phyloP scores from a whole-genome alignment of 352 stramenopile species.

The Aphanomyces invadans region DNA sequence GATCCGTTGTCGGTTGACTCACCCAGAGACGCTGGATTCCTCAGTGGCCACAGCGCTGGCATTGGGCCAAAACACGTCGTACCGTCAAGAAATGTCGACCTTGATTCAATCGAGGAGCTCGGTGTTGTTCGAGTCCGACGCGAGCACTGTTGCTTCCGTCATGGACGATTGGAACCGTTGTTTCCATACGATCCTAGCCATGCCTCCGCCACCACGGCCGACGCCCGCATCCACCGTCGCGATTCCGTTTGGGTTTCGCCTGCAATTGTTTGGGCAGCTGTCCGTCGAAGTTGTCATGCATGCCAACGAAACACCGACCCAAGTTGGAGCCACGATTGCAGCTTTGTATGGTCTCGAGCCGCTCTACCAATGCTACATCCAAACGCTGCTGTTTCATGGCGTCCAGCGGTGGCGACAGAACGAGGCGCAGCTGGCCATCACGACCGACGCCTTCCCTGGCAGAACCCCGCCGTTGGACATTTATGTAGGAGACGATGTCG shows the following conservation, averaged over 20 bases:
- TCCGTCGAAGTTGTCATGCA: conserved; percentile 9
- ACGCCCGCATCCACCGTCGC: not conserved
- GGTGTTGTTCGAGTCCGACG: conserved; percentile 33
- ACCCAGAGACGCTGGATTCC: too few species aligned
- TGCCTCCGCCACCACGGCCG: conserved; percentile 21
- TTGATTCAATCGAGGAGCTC: conserved; percentile 32
- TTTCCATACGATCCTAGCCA: conserved; percentile 26
- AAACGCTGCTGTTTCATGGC: conserved; percentile 36
- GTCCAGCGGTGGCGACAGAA: not conserved
- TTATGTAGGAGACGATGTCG: conserved; percentile 9
- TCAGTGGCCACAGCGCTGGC: conserved; percentile 26
- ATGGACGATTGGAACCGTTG: conserved; percentile 39
- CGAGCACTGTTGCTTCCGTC: conserved; percentile 12
- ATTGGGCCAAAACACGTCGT: conserved; percentile 30
- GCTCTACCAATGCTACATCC: conserved; percentile 31
- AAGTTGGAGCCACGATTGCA: conserved; percentile 32
- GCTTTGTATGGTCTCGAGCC: conserved; percentile 24
- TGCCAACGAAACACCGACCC: not conserved
- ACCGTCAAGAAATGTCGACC: conserved; percentile 21
- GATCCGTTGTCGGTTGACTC: too few species aligned
- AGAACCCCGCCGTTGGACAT: not conserved
- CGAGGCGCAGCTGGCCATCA: not conserved
- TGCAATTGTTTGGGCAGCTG: conserved; percentile 24
- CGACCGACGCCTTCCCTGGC: not conserved
- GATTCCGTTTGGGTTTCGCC: conserved; percentile 27